Conservation (phyloP, 2,329 filamentous ascomycete species). For the Nemania abortiva region DNA sequence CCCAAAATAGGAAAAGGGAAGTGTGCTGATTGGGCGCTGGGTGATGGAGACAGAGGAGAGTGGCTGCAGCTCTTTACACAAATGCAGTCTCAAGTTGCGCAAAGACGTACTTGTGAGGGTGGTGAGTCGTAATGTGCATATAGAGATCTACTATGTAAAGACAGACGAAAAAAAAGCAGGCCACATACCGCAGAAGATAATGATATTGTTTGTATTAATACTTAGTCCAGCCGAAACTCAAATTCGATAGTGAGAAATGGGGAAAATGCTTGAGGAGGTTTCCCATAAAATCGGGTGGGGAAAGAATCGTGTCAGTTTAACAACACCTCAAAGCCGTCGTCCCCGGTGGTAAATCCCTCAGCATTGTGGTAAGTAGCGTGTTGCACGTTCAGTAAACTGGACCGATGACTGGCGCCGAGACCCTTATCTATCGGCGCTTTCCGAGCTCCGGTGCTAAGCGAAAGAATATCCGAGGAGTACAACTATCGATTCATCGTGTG, state of each 20-base stretch:
- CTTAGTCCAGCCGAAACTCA: too few species aligned
- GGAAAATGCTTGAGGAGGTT: slow-evolving; percentile 5
- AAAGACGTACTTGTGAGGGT: not conserved
- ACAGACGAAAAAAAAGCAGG: too few species aligned
- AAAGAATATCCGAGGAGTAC: not conserved
- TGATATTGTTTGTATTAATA: too few species aligned
- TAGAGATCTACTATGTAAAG: too few species aligned
- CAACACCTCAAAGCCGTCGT: slow-evolving; percentile 12
- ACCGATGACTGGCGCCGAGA: slow-evolving; percentile 14
- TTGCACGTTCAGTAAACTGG: slow-evolving; percentile 1
- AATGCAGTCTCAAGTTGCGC: not conserved
- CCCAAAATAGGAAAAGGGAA: not conserved
- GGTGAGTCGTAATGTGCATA: too few species aligned
- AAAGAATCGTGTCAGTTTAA: slow-evolving; percentile 18
- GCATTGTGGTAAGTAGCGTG: slow-evolving; percentile 12
- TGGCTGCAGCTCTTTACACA: slow-evolving; percentile 1
- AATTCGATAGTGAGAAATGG: too few species aligned
- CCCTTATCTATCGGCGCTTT: slow-evolving; percentile 25
- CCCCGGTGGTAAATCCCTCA: slow-evolving; percentile 28
- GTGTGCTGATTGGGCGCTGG: slow-evolving; percentile 4
- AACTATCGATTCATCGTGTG: not conserved
- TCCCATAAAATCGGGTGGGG: not conserved
- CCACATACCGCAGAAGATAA: too few species aligned
- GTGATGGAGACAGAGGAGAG: slow-evolving; percentile 9
- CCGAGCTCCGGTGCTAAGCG: slow-evolving; percentile 26